Evolutionary conservation across 371 early-diverging fungal genomes (phyloP), one percentile per base, ranked within the genome.

Genomic region (Rhizopus stolonifer): DNA sequence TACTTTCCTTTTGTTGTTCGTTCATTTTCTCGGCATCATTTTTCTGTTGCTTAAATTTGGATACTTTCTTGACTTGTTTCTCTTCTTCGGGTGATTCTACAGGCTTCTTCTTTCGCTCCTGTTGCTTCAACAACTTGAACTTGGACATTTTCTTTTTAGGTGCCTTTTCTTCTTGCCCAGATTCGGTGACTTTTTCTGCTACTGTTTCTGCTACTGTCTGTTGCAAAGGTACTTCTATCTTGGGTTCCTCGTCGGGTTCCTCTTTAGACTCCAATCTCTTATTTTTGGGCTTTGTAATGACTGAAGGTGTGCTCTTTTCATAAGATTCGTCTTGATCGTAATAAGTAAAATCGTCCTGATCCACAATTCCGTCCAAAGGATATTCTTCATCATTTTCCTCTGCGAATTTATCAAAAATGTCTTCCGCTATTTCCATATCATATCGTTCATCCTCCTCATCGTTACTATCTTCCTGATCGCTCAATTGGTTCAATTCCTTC

Each of bases 341-440:
- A 19, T 74, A 64, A 13, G 85, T 80, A 7, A 74, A 74, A 33
- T 82, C 76, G 45, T 81, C 80, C 46, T 81, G 73, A 11, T 80
- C 81, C 1, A 81, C 80, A 15, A 65, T 51, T 10, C 79, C 71
- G n/a, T 74, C 73, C 21, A 69, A 69, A 14, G 75, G 74, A 32
- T 74, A 74, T 39, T 83, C 77, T 39, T 83, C 82, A 42, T 80
- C 80, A 21, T 42, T 21, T 9, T 42, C 42, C 46, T 80, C 83
- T 15, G 72, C 80, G 38, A 79, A 72, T 32, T 72, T 65, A 29
- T 79, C 77, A 56, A 84, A 65, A 49, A 81, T 67, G 11, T 49
- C 55, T 3, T 67, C 72, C 2, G 70, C 54, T 2, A 72, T 58
- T 26, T 75, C 77, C 4, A 62, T 71, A 50, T 82, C 84, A 29